Base-by-base conservation (phyloP, 257 asterid genomes). In the Asclepias syriaca region DNA sequence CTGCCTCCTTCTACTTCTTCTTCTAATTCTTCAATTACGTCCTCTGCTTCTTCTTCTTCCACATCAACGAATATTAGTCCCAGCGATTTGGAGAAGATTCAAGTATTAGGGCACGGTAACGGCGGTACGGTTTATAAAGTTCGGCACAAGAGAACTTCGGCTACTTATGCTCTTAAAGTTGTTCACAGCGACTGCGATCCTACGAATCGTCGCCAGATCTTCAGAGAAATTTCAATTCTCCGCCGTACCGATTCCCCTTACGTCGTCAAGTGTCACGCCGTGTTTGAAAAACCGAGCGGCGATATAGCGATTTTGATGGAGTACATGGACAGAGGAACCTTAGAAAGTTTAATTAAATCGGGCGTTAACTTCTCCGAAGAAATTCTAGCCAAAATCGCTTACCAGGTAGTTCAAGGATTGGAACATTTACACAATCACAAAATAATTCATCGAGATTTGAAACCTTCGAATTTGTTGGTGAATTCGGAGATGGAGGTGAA, bases 81-180 rank as follows among this genome's bases (percentile, higher is more conserved):
- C 15, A 73, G 90, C 22, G 96, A 93, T 69, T 80, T 90, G 75
- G 98, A 93, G 58, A 93, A 90, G 65, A 85, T 93, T 66, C 82
- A 83, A 21, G 98, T 93, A 67, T 81, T 93, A 66, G 98, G 98
- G 73, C 89, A 87, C 78, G 97, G 98, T 0, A 93, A 86, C 81
- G 92, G 98, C 18, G 98, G 98, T 15, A 91, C 96, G 0, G 97
- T 91, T 56, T 91, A 93, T 78, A 82, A 93, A 83, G 97, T 91
- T 64, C 90, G 93, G 5, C 96, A 93, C 85, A 86, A 79, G 40
- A 86, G 79, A 21, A 85, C 91, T 0, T 76, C 86, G 19, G 79
- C 72, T 0, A 68, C 73, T 67, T 86, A 89, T 81, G 98, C 98
- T 21, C 77, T 93, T 1, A 93, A 91, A 71, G 89, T 91, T 29